These are phyloP conservation scores for Neopestalotiopsis clavispora DNA, from an alignment of 2,329 filamentous ascomycete species.

Conservation along the genomic window DNA sequence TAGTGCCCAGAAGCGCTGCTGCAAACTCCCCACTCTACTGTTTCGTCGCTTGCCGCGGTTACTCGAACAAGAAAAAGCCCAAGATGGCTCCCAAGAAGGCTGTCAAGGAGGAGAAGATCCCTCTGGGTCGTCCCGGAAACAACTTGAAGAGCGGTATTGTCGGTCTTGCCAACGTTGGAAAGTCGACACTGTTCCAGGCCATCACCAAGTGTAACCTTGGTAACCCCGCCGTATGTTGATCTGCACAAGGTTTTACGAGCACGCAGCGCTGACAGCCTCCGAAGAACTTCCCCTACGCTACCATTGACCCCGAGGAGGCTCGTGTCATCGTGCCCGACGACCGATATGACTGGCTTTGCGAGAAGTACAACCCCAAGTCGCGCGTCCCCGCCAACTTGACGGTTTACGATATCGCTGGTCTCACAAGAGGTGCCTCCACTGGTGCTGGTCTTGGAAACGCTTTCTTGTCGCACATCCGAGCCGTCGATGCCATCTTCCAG, in stretches of 20 bases:
- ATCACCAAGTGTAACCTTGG: slow-evolving; percentile 97
- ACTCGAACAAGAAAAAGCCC: slow-evolving; percentile 64
- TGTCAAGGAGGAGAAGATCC: slow-evolving; percentile 91
- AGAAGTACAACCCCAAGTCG: slow-evolving; percentile 98
- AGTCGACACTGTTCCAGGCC: slow-evolving; percentile 99
- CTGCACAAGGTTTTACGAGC: slow-evolving; percentile 21
- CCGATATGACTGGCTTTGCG: slow-evolving; percentile 91
- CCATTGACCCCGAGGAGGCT: slow-evolving; percentile 97
- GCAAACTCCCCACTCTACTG: slow-evolving; percentile 36
- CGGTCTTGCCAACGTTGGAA: slow-evolving; percentile 98
- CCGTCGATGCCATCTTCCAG: slow-evolving; percentile 97
- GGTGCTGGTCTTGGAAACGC: slow-evolving; percentile 97
- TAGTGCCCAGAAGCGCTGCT: slow-evolving; percentile 53
- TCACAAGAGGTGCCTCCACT: slow-evolving; percentile 94
- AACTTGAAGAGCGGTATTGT: slow-evolving; percentile 99
- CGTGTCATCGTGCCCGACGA: slow-evolving; percentile 96
- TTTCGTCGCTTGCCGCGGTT: slow-evolving; percentile 56
- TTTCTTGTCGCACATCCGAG: slow-evolving; percentile 98
- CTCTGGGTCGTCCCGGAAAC: slow-evolving; percentile 95
- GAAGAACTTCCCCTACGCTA: slow-evolving; percentile 97
- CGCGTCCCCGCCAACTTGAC: slow-evolving; percentile 96
- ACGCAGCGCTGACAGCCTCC: slow-evolving; percentile 38
- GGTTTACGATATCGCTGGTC: slow-evolving; percentile 97
- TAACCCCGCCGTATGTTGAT: slow-evolving; percentile 83
- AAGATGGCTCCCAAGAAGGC: slow-evolving; percentile 95